Conservation (phyloP, 345 rosid species). For the Boechera retrofracta region DNA sequence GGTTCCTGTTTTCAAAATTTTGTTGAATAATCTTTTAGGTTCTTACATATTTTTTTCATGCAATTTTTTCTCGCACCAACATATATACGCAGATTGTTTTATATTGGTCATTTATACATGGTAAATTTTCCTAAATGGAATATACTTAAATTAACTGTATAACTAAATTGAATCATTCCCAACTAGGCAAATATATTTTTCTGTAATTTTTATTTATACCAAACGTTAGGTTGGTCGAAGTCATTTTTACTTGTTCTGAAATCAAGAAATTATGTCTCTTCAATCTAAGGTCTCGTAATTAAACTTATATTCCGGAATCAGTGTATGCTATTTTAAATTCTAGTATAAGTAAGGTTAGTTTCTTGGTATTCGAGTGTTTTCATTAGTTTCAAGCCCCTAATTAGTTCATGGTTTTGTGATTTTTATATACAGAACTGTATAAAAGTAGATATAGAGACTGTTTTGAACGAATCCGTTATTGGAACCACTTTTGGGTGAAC, state of each 20-base stretch:
- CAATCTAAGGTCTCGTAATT: neutral
- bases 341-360: neutral
- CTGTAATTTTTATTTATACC: too few species aligned
- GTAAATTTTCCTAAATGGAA: neutral
- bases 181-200: neutral
- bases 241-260: neutral
- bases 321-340: neutral
- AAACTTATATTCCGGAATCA: neutral
- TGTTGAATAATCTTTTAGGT: neutral
- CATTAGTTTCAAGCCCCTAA: neutral
- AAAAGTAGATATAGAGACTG: neutral
- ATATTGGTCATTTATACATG: neutral
- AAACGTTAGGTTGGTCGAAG: neutral
- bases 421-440: neutral
- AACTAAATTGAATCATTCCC: neutral
- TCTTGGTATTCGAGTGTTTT: neutral
- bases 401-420: neutral
- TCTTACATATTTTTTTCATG: neutral
- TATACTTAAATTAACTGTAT: neutral
- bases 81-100: neutral
- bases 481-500: constrained; percentile 9
- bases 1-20: neutral
- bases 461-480: constrained; percentile 12
- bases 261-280: neutral
- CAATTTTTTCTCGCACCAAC: neutral